These are phyloP conservation scores for Fusarium begoniae DNA, from an alignment of 2,329 filamentous ascomycete genomes.

Conservation along the genomic window DNA sequence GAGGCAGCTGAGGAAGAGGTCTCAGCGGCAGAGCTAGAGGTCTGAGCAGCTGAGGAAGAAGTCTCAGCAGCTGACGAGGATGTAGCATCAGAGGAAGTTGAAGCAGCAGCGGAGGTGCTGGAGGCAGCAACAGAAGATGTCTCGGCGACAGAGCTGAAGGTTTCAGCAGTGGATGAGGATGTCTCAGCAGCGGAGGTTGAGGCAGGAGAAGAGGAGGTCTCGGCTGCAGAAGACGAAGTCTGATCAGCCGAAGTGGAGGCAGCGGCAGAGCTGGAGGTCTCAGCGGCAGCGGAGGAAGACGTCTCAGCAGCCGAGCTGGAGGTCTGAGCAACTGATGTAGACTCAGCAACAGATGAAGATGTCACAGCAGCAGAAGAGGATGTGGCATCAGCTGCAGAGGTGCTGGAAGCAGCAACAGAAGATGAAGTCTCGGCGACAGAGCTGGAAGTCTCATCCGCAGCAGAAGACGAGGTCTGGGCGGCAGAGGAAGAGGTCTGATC, in stretches of 20 bases:
- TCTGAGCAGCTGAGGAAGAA: neutral
- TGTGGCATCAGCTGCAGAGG: too few species aligned
- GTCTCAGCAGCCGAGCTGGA: neutral
- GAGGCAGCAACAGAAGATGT: too few species aligned
- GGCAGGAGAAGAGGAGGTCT: neutral
- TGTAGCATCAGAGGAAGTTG: neutral
- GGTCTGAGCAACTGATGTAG: neutral
- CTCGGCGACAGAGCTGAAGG: neutral
- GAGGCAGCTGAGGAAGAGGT: too few species aligned
- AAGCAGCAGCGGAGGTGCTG: neutral
- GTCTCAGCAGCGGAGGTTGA: neutral
- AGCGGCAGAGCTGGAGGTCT: neutral
- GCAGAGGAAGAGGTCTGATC: neutral
- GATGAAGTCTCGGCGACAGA: too few species aligned
- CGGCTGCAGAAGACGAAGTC: neutral
- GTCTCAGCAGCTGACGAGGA: neutral
- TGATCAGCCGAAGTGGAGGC: neutral
- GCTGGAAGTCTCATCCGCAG: neutral
- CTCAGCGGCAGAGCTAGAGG: too few species aligned
- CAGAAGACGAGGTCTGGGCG: too few species aligned
- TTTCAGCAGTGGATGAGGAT: neutral
- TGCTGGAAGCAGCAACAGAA: too few species aligned
- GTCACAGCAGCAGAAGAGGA: neutral
- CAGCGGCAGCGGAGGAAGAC: neutral
- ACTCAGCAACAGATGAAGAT: neutral